Conservation (phyloP, 1,284 basidiomycete genomes). For the Pseudozyma flocculosa region DNA sequence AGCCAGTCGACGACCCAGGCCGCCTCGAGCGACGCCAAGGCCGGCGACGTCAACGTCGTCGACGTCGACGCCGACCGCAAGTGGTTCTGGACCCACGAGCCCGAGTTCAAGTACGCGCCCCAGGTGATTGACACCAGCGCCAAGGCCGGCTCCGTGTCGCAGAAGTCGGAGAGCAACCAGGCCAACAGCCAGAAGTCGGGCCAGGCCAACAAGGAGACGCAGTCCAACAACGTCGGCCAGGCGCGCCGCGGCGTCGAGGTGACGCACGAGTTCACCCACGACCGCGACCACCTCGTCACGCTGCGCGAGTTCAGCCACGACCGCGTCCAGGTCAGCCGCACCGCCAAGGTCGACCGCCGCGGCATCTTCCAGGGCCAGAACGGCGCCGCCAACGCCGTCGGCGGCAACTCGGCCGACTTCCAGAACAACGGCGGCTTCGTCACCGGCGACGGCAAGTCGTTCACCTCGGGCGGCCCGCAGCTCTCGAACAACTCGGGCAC, state of each 20-base stretch:
- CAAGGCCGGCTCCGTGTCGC: slow-evolving; percentile 13
- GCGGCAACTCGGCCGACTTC: slow-evolving; percentile 7
- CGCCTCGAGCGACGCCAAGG: slow-evolving; percentile 11
- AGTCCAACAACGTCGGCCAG: background rate
- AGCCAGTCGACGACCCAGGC: slow-evolving; percentile 8
- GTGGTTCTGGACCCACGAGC: slow-evolving; percentile 17
- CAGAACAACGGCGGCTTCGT: slow-evolving; percentile 23
- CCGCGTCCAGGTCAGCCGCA: too few species aligned
- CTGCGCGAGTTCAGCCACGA: slow-evolving; percentile 1
- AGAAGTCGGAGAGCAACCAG: slow-evolving; percentile 16
- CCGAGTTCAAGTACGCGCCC: slow-evolving; percentile 1
- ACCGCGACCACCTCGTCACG: too few species aligned
- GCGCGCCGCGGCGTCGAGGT: too few species aligned
- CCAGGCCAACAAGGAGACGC: slow-evolving; percentile 1
- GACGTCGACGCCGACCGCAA: slow-evolving; percentile 4
- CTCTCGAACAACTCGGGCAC: slow-evolving; percentile 15
- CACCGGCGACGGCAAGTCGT: slow-evolving; percentile 13
- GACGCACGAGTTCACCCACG: slow-evolving; percentile 1
- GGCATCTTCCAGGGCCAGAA: slow-evolving; percentile 11
- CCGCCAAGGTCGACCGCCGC: too few species aligned
- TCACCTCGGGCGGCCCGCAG: slow-evolving; percentile 17
- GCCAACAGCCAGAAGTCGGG: slow-evolving; percentile 14
- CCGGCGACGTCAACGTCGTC: slow-evolving; percentile 1
- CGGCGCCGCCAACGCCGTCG: slow-evolving; percentile 13
- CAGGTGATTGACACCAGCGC: slow-evolving; percentile 2